A percentile compares a stretch with the other conserved stretches of the same genome.
These are phyloP conservation scores for Fusarium sp. DNA, from an alignment of 2,329 filamentous ascomycete genomes.

Conservation along the genomic window DNA sequence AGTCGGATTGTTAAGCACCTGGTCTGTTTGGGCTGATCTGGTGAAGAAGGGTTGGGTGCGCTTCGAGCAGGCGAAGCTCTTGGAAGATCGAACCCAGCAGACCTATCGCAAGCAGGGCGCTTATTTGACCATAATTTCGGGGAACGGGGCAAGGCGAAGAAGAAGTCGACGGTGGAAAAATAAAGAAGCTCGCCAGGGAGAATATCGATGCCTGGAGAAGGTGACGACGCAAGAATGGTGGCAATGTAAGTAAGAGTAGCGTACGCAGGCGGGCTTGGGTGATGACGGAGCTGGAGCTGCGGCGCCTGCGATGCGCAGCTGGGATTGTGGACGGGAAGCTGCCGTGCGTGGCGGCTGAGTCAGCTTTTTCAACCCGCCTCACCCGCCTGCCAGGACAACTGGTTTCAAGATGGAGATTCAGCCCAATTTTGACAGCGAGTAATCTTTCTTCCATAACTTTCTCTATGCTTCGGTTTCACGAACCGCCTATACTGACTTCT, in stretches of 20 bases:
- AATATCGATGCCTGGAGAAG: conserved; percentile 16
- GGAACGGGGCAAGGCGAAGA: neutral
- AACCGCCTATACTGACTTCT: neutral
- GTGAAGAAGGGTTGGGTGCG: neutral
- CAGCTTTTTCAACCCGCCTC: conserved; percentile 10
- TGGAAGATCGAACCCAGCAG: conserved; percentile 35
- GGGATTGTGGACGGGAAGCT: neutral
- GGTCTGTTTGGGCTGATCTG: neutral
- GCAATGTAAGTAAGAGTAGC: conserved; percentile 27
- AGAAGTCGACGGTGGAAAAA: neutral
- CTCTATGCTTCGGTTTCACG: neutral
- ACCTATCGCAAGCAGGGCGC: conserved; percentile 20
- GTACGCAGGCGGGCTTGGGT: conserved; percentile 38
- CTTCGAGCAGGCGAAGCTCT: conserved; percentile 27
- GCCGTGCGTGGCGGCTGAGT: conserved; percentile 23
- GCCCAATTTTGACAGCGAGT: neutral
- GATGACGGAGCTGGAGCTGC: conserved; percentile 31
- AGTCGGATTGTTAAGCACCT: neutral
- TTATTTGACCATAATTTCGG: conserved; percentile 37
- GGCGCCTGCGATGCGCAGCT: conserved; percentile 1
- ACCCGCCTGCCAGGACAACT: neutral
- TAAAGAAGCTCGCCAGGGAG: neutral
- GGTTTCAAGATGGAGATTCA: neutral
- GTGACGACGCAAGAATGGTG: conserved; percentile 33
- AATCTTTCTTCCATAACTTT: neutral